A percentile compares a stretch with the other conserved stretches of the same genome.
phyloP scores from a whole-genome alignment of 495 filamentous ascomycete genomes.

The Halenospora varia region DNA sequence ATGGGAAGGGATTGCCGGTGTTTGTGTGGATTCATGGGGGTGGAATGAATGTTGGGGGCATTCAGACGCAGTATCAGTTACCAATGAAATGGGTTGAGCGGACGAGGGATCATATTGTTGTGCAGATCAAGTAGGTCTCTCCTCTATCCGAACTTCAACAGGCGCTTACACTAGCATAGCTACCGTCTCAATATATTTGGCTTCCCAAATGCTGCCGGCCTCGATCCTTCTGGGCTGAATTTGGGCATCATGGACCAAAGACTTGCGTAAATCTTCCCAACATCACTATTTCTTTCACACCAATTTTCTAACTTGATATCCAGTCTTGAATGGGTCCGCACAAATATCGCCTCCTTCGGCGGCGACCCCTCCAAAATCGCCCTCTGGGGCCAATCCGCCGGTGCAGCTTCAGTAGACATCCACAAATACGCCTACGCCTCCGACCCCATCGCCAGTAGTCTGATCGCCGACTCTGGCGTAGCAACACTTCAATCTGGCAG shows the following conservation, averaged over 20 bases:
- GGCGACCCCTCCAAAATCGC: constrained; percentile 32
- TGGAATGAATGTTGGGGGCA: constrained; percentile 28
- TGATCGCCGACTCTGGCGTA: constrained; percentile 42
- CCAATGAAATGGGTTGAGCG: constrained; percentile 37
- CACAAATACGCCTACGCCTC: constrained; percentile 39
- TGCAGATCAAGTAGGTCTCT: constrained; percentile 32
- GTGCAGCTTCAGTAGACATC: constrained; percentile 36
- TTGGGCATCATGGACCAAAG: constrained; percentile 26
- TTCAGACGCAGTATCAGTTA: constrained; percentile 32
- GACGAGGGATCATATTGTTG: constrained; percentile 46
- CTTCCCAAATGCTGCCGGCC: neutral
- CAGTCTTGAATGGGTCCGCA: constrained; percentile 50
- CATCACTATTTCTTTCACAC: neutral
- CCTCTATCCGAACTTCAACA: too few species aligned
- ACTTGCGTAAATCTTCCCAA: neutral
- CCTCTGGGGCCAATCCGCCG: constrained; percentile 39
- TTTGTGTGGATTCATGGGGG: constrained; percentile 37
- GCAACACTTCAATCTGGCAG: constrained; percentile 35
- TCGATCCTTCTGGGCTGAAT: constrained; percentile 60
- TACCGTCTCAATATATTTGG: constrained; percentile 55
- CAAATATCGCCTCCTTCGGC: constrained; percentile 57
- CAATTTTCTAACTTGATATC: neutral
- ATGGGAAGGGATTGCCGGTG: constrained; percentile 29
- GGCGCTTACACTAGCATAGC: constrained; percentile 21
- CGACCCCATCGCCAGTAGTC: constrained; percentile 36